These are phyloP conservation scores for Plasmopara viticola DNA, from an alignment of 352 stramenopile species.

Conservation along the genomic window DNA sequence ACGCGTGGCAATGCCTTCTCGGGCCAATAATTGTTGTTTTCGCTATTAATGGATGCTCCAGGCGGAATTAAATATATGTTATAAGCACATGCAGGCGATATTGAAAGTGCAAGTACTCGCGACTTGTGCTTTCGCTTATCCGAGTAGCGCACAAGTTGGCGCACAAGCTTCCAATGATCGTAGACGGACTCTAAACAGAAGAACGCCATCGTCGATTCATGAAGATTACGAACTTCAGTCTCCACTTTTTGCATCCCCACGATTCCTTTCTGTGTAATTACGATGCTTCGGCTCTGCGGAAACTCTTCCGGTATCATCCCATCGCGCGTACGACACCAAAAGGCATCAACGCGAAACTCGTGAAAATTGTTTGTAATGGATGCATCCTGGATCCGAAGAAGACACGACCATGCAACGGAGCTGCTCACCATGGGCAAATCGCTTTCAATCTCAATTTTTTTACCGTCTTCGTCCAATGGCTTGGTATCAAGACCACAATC, in stretches of 20 bases:
- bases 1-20: conserved; percentile 35
- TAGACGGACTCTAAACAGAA: conserved; percentile 61
- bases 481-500: conserved; percentile 55
- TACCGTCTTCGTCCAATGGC: conserved; percentile 26
- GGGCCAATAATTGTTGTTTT: conserved; percentile 68
- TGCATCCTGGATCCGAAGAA: conserved; percentile 45
- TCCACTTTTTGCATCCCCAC: conserved; percentile 46
- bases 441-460: conserved; percentile 32
- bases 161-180: conserved; percentile 69
- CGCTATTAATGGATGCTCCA: conserved; percentile 68
- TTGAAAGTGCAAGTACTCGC: conserved; percentile 38
- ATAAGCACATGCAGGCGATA: conserved; percentile 35
- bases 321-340: conserved; percentile 36
- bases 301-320: conserved; percentile 25
- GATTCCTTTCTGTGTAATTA: conserved; percentile 32
- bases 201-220: conserved; percentile 39
- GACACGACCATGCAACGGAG: conserved; percentile 43
- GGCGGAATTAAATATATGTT: conserved; percentile 65
- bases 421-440: conserved; percentile 2
- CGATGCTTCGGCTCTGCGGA: conserved; percentile 18
- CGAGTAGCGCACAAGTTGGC: conserved; percentile 55
- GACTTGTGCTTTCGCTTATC: conserved; percentile 55
- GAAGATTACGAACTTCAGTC: conserved; percentile 26
- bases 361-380: conserved; percentile 29
- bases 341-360: conserved; percentile 54